Conservation (phyloP, 192 early-diverging fungal species). For the Dispira parvispora region DNA sequence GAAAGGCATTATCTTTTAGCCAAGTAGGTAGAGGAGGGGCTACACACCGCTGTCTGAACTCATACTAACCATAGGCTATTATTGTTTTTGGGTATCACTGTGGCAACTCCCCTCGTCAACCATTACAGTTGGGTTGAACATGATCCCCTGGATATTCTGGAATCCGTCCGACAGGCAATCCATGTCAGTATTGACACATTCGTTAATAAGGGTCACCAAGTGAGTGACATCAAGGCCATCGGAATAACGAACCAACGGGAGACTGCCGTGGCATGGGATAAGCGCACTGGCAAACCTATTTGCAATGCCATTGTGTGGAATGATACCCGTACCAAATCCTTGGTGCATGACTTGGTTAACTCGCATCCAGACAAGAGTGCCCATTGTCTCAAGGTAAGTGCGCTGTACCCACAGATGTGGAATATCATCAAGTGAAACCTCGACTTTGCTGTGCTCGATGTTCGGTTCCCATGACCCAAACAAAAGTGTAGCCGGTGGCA, state of each 20-base stretch:
- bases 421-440: no score
- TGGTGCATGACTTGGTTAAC: slow-evolving; percentile 42
- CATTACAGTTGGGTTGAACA: slow-evolving; percentile 68
- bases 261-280: slow-evolving; percentile 84
- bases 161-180: slow-evolving; percentile 49
- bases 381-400: slow-evolving; percentile 16
- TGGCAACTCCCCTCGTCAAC: no score
- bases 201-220: slow-evolving; percentile 35
- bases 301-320: slow-evolving; percentile 86
- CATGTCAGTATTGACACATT: slow-evolving; percentile 44
- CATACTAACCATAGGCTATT: no score
- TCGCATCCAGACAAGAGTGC: slow-evolving; percentile 31
- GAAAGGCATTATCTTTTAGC: no score
- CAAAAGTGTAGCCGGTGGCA: no score
- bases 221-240: slow-evolving; percentile 41
- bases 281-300: slow-evolving; percentile 52
- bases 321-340: slow-evolving; percentile 63
- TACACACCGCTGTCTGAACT: no score
- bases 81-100: no score
- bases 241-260: slow-evolving; percentile 95
- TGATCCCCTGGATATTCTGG: slow-evolving; percentile 59
- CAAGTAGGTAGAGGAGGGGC: no score
- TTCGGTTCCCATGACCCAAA: no score
- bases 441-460: no score
- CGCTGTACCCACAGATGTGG: no score